Percentiles rank a stretch among this genome's conserved stretches.
Evolutionary conservation across 2,329 filamentous ascomycete genomes (phyloP).

Genomic region (Botrytis galanthina): DNA sequence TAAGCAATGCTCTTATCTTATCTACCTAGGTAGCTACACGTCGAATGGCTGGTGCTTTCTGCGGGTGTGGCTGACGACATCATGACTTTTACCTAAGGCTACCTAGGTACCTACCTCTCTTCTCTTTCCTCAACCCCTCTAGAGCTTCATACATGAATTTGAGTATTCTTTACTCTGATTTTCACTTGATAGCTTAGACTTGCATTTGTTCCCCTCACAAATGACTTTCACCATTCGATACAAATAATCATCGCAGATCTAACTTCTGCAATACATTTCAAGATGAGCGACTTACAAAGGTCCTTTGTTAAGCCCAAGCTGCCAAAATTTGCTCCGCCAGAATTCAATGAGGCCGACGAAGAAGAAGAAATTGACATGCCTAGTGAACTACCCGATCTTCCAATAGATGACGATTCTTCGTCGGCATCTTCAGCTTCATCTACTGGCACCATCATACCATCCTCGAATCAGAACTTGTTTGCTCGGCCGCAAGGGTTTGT

Average conservation of each 20-base stretch:
- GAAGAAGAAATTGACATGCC: constrained; percentile 44
- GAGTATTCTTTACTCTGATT: background rate
- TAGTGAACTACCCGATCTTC: constrained; percentile 42
- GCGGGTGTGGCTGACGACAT: constrained; percentile 5
- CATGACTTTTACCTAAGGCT: background rate
- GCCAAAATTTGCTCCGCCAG: constrained; percentile 56
- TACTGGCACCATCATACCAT: constrained; percentile 85
- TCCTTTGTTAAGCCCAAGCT: constrained; percentile 76
- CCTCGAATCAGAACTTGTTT: constrained; percentile 69
- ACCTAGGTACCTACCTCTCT: too few species aligned
- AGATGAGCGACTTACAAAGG: constrained; percentile 79
- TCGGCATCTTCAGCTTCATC: constrained; percentile 77
- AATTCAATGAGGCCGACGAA: constrained; percentile 50
- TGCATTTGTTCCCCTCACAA: too few species aligned
- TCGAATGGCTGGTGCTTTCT: background rate
- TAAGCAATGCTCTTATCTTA: constrained; percentile 9
- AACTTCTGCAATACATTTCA: background rate
- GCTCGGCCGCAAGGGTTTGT: constrained; percentile 66
- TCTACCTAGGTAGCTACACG: background rate
- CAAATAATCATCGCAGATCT: background rate
- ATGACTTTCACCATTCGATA: background rate
- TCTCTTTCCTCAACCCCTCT: background rate
- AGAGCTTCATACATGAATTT: background rate
- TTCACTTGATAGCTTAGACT: background rate
- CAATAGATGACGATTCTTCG: constrained; percentile 62